Conservation (phyloP, 495 filamentous ascomycete genomes). For the Podospora pseudopauciseta region DNA sequence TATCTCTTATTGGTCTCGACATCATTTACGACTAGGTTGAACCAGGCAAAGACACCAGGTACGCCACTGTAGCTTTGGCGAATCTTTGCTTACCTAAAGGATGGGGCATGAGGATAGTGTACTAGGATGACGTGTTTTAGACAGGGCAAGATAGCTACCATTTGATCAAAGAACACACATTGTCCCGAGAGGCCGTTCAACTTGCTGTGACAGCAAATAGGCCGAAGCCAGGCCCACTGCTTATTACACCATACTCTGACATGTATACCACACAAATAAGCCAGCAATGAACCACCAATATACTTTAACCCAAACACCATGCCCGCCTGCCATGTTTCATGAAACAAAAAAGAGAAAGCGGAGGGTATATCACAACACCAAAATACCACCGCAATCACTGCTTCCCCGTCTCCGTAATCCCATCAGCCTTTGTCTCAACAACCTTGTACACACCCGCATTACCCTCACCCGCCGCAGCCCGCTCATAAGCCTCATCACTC, state of each 20-base stretch:
- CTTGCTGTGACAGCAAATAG: not conserved
- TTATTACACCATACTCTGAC: not conserved
- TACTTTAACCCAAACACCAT: not conserved
- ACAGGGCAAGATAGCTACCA: too few species aligned
- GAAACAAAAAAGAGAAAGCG: not conserved
- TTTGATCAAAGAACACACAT: too few species aligned
- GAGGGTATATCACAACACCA: not conserved
- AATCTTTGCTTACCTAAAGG: too few species aligned
- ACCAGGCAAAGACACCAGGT: too few species aligned
- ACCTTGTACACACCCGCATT: constrained; percentile 62
- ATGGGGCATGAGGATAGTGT: too few species aligned
- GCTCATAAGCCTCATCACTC: constrained; percentile 77
- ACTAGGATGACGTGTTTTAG: too few species aligned
- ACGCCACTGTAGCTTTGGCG: too few species aligned
- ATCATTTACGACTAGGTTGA: too few species aligned
- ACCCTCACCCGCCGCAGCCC: constrained; percentile 69
- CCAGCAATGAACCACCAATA: not conserved
- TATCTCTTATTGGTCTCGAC: too few species aligned
- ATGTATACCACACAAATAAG: not conserved
- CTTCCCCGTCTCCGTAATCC: constrained; percentile 38
- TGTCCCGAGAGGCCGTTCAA: too few species aligned
- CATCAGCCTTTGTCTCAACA: constrained; percentile 56
- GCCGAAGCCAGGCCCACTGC: not conserved
- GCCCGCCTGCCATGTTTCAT: not conserved
- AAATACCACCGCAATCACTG: not conserved